Base-by-base conservation (phyloP, 768 basidiomycete species). In the Dioszegia crocea region DNA sequence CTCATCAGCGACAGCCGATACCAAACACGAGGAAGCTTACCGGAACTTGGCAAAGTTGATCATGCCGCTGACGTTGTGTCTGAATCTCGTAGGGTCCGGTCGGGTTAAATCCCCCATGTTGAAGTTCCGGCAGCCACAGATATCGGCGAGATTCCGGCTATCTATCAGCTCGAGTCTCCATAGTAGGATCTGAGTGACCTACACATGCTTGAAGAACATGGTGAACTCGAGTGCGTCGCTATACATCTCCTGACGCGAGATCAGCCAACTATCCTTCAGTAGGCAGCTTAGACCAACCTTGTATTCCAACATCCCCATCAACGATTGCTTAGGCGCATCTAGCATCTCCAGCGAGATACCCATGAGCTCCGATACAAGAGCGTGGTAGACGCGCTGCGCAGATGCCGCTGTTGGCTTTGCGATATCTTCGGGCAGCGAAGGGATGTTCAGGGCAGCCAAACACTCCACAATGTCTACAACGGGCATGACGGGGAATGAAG, bases 11-110 rank as follows among this genome's bases (percentile, higher is more conserved):
- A 23, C 9, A 24, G 3, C 27, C 24, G 4, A 29, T 14, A 27
- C 16, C 16, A 16, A 29, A 23, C 40, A 21, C 11, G 10, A 44
- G 40, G 4, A 26, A 53, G 54, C 87, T 65, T 86, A 88, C 14
- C 85, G 86, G 75, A 92, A 94, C 76, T 89, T 90, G 76, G 91
- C 84, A 74, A 93, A 90, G 78, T 96, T 96, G 80, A 93, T 89
- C 65, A 94, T 88, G 2, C 88, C 90, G 33, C 89, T 89, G 62
- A 96, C 83, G 39, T 88, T 80, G 52, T 83, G 81, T 27, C 86
- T 81, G 0, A 90, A 88, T 27, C 92, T 85, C 40, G 86, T 83
- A 26, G 84, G 79, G 8, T 89, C 86, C 1, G 92, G 92, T 45
- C 80, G 81, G 56, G 81, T 80, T 17, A 94, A 75, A 64, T 96